Base-by-base conservation (phyloP, 805 yeast genomes). In the Candida lessepsii region DNA sequence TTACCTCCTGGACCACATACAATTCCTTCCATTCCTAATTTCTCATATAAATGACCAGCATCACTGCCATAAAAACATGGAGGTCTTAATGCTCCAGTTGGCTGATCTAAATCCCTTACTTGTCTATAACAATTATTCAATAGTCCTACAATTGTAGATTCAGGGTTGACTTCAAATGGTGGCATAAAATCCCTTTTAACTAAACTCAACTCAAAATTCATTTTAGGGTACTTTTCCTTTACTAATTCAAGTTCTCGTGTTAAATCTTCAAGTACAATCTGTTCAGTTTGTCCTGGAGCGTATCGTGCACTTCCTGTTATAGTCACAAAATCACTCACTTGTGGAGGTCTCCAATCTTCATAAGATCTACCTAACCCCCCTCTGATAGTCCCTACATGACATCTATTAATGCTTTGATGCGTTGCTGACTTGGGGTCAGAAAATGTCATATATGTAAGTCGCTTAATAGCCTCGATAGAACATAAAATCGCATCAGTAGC, bases 341-440 rank as follows among this genome's bases (percentile, higher is more conserved):
- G 62, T 13, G 62, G 62, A 17, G 58, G 52, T 44, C 62, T 50
- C 62, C 62, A 57, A 8, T 46, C 42, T 39, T 57, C 62, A 41
- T 57, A 57, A 9, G 34, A 32, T 38, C 60, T 44, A 1, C 61
- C 60, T 39, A 56, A 42, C 4, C 62, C 62, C n/a, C 59, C 62
- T 41, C 51, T 50, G 28, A 57, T 57, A 2, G 57, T 50, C 6
- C 61, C 62, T 9, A 56, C 56, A 45, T 57, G 62, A 34, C 61
- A 57, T 36, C 62, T 39, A 35, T 57, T 57, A 17, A 54, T 52
- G 29, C 54, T 49, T 36, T 53, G 46, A 33, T 57, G 61, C 38
- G 45, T 36, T 9, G 47, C 51, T 14, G 52, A 43, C 25, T 35
- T 31, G 8, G 59, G 51, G 18, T 48, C 48, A 4, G 57, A 50